These are phyloP conservation scores for Fusarium xylarioides DNA, from an alignment of 2,329 filamentous ascomycete species.

Conservation along the genomic window DNA sequence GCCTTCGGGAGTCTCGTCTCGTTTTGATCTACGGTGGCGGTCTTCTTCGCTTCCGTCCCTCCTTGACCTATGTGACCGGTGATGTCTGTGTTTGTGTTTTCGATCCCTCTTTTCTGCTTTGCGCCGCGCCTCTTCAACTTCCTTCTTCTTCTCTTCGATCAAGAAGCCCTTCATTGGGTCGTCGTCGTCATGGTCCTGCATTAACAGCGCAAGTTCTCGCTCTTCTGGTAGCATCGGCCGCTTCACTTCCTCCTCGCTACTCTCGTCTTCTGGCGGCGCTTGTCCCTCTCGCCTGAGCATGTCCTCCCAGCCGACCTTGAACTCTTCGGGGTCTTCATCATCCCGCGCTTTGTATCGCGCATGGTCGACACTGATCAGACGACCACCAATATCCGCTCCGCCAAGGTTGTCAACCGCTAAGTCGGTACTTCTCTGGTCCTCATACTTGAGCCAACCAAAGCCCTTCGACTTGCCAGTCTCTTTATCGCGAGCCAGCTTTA, in stretches of 20 bases:
- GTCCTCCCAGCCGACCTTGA: conserved; percentile 67
- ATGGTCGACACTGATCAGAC: conserved; percentile 88
- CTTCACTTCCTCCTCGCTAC: conserved; percentile 57
- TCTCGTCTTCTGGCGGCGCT: conserved; percentile 55
- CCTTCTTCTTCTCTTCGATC: conserved; percentile 89
- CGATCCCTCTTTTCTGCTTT: conserved; percentile 58
- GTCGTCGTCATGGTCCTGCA: conserved; percentile 87
- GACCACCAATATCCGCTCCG: conserved; percentile 82
- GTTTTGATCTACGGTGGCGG: conserved; percentile 47
- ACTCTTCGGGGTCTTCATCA: conserved; percentile 73
- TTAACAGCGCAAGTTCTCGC: conserved; percentile 76
- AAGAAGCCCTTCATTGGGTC: conserved; percentile 97
- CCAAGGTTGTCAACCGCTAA: conserved; percentile 95
- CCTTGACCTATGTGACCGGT: conserved; percentile 56
- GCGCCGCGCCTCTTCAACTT: conserved; percentile 75
- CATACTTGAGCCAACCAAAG: conserved; percentile 97
- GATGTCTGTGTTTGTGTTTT: conserved; percentile 59
- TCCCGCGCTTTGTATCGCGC: conserved; percentile 90
- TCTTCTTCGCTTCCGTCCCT: conserved; percentile 47
- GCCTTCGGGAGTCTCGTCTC: conserved; percentile 49
- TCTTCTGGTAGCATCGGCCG: conserved; percentile 82
- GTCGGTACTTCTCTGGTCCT: conserved; percentile 95
- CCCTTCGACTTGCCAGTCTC: conserved; percentile 95
- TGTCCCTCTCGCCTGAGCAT: conserved; percentile 63
- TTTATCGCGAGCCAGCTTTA: conserved; percentile 92